phyloP scores from a whole-genome alignment of 352 stramenopile genomes.

The Phytopythium litorale region DNA sequence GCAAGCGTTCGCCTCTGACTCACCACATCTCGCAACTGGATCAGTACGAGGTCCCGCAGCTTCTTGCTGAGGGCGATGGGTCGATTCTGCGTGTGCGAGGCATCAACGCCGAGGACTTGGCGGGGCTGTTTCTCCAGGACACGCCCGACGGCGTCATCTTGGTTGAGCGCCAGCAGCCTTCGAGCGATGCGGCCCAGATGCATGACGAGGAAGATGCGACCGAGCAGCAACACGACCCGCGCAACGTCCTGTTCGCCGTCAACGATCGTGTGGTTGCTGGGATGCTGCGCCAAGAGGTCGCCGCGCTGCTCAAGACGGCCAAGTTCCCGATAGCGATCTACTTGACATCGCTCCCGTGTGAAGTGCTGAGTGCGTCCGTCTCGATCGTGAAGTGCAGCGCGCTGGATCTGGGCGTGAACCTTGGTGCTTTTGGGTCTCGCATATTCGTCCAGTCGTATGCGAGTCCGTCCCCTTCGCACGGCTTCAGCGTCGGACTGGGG shows the following conservation, averaged over 20 bases:
- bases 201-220: not conserved
- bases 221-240: not conserved
- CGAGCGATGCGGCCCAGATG: not conserved
- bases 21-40: constrained; percentile 30
- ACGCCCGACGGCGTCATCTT: constrained; percentile 23
- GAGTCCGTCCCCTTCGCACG: constrained; percentile 11
- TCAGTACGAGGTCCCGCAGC: constrained; percentile 46
- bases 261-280: constrained; percentile 53
- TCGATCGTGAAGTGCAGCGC: constrained; percentile 58
- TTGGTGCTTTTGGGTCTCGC: constrained; percentile 31
- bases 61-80: constrained; percentile 25
- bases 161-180: not conserved
- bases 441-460: constrained; percentile 46
- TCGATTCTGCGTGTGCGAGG: constrained; percentile 19
- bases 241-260: constrained; percentile 39
- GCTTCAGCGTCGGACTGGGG: constrained; percentile 34
- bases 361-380: constrained; percentile 51
- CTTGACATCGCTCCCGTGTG: constrained; percentile 36
- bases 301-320: constrained; percentile 30
- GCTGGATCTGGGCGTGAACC: constrained; percentile 32
- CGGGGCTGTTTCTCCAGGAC: constrained; percentile 24
- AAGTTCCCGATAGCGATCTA: constrained; percentile 37
- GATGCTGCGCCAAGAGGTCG: constrained; percentile 28
- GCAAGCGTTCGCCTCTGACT: constrained; percentile 52
- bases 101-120: constrained; percentile 20